These are phyloP conservation scores for Globisporangium emineosum DNA, from an alignment of 352 stramenopile species.

Conservation along the genomic window DNA sequence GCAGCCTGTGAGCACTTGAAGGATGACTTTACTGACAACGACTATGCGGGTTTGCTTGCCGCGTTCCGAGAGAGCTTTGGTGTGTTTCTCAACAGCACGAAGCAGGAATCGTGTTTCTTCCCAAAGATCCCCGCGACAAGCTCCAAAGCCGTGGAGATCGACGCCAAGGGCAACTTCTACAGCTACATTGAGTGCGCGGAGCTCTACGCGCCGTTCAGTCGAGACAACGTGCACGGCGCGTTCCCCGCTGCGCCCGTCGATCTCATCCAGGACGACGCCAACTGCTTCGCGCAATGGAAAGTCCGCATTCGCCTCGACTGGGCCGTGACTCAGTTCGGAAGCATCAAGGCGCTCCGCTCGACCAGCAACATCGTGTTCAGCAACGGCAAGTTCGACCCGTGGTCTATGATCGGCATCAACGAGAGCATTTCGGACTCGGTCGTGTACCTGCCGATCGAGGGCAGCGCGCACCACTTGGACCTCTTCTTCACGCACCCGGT, in stretches of 20 bases:
- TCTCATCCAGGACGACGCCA: slow-evolving; percentile 50
- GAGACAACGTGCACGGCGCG: slow-evolving; percentile 78
- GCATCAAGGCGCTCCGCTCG: slow-evolving; percentile 46
- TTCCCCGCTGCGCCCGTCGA: slow-evolving; percentile 68
- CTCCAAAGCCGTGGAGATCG: slow-evolving; percentile 2
- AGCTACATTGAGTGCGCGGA: slow-evolving; percentile 74
- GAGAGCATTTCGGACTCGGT: slow-evolving; percentile 60
- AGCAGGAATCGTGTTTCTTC: slow-evolving; percentile 74
- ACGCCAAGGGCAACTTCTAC: slow-evolving; percentile 51
- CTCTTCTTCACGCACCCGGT: slow-evolving; percentile 88
- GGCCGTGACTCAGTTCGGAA: slow-evolving; percentile 73
- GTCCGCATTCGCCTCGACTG: too few species aligned
- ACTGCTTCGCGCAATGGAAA: slow-evolving; percentile 55
- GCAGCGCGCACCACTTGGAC: slow-evolving; percentile 87
- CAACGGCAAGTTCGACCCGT: slow-evolving; percentile 94
- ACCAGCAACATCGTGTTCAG: slow-evolving; percentile 94
- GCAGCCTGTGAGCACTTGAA: slow-evolving; percentile 30
- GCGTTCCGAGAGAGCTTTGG: slow-evolving; percentile 39
- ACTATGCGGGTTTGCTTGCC: slow-evolving; percentile 18
- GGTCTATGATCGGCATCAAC: slow-evolving; percentile 85
- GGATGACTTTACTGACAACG: slow-evolving; percentile 18
- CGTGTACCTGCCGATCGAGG: slow-evolving; percentile 61
- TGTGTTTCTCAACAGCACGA: slow-evolving; percentile 48
- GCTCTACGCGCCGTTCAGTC: slow-evolving; percentile 60
- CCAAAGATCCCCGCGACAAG: too few species aligned